Conservation (phyloP, 176 grass and related monocot species). For the Thinopyrum elongatum region DNA sequence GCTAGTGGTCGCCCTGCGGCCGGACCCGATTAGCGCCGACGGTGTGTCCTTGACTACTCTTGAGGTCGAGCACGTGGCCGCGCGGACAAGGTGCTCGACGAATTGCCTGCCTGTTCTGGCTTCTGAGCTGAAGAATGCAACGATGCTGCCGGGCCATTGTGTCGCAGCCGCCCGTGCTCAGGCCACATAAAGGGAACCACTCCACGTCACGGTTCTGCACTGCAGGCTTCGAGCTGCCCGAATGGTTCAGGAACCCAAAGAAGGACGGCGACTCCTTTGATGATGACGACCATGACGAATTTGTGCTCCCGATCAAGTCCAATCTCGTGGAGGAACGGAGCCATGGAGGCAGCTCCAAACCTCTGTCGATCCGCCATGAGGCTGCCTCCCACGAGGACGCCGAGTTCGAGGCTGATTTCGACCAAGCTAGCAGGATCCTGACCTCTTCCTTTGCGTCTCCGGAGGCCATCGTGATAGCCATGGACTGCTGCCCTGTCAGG, state of each 20-base stretch:
- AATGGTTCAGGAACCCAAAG: constrained; percentile 75
- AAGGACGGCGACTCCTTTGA: constrained; percentile 20
- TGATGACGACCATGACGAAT: constrained; percentile 40
- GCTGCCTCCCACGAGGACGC: constrained; percentile 19
- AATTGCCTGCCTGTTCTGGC: constrained; percentile 4
- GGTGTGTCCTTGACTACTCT: background rate
- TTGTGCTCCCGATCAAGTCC: constrained; percentile 58
- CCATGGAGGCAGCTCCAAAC: background rate
- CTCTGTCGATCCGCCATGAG: constrained; percentile 8
- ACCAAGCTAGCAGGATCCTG: constrained; percentile 53
- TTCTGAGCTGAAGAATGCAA: constrained; percentile 38
- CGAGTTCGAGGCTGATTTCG: constrained; percentile 50
- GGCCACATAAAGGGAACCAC: background rate
- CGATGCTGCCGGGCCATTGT: background rate
- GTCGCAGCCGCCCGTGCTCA: background rate
- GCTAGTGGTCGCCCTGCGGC: background rate
- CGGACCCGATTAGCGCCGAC: background rate
- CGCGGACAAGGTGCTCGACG: constrained; percentile 35
- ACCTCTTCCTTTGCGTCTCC: constrained; percentile 48
- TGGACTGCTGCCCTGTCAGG: constrained; percentile 50
- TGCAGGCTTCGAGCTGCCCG: constrained; percentile 46
- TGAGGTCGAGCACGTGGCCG: background rate
- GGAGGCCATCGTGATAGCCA: constrained; percentile 56
- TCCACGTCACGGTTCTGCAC: background rate
- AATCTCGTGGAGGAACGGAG: constrained; percentile 20